phyloP scores from a whole-genome alignment of 495 filamentous ascomycete genomes.

The Cetradonia linearis region DNA sequence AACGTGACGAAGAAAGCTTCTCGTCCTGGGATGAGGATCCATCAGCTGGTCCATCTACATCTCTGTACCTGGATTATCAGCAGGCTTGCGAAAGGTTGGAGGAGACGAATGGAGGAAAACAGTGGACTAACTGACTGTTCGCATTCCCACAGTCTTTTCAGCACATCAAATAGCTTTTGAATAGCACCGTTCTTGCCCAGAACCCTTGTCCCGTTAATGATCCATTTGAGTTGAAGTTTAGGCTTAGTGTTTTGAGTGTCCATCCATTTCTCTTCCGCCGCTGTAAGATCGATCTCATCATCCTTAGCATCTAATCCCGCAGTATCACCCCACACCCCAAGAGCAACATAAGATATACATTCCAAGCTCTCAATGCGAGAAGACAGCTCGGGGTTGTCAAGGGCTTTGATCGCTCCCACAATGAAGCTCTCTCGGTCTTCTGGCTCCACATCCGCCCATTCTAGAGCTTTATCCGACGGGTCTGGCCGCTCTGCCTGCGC shows the following conservation, averaged over 20 bases:
- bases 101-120: background rate
- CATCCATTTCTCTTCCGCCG: slow-evolving; percentile 23
- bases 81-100: background rate
- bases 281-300: slow-evolving; percentile 21
- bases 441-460: slow-evolving; percentile 44
- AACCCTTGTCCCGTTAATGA: slow-evolving; percentile 51
- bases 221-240: slow-evolving; percentile 56
- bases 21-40: slow-evolving; percentile 19
- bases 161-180: slow-evolving; percentile 46
- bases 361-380: slow-evolving; percentile 57
- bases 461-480: slow-evolving; percentile 27
- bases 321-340: slow-evolving; percentile 70
- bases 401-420: slow-evolving; percentile 30
- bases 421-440: slow-evolving; percentile 39
- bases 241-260: slow-evolving; percentile 40
- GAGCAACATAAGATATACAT: slow-evolving; percentile 61
- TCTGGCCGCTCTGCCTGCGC: slow-evolving; percentile 38
- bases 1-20: slow-evolving; percentile 8
- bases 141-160: slow-evolving; percentile 50
- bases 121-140: slow-evolving; percentile 28
- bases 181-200: slow-evolving; percentile 52
- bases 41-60: slow-evolving; percentile 29
- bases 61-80: slow-evolving; percentile 26
- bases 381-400: slow-evolving; percentile 42
- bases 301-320: slow-evolving; percentile 40